Conservation (phyloP, 2,329 filamentous ascomycete genomes). For the Colletotrichum simmondsii region DNA sequence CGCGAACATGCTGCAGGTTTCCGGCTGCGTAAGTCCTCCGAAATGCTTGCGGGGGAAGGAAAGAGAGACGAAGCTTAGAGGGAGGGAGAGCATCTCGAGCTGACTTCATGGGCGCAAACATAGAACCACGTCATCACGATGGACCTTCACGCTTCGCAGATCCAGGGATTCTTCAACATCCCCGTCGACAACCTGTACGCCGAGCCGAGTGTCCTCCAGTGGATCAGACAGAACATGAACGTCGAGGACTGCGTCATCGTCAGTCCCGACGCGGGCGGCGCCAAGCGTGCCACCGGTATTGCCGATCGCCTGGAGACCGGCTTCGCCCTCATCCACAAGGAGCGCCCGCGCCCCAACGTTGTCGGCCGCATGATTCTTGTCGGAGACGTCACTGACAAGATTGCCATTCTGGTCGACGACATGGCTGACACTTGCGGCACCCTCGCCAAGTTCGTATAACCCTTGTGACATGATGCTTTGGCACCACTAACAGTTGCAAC, state of each 20-base stretch:
- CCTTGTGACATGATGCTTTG: not conserved
- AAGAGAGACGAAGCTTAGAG: not conserved
- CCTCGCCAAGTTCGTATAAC: conserved; percentile 78
- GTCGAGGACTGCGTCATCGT: conserved; percentile 86
- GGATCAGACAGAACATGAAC: conserved; percentile 82
- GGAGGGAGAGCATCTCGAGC: not conserved
- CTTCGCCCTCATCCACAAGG: conserved; percentile 92
- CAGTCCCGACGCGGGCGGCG: conserved; percentile 86
- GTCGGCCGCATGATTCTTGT: conserved; percentile 95
- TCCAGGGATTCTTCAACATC: conserved; percentile 88
- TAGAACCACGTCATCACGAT: conserved; percentile 75
- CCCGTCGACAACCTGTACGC: conserved; percentile 80
- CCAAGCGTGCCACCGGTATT: conserved; percentile 87
- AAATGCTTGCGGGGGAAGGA: not conserved
- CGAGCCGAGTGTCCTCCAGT: conserved; percentile 84
- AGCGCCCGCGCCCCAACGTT: conserved; percentile 72
- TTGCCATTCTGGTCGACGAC: conserved; percentile 96
- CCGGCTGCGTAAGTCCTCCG: conserved; percentile 66
- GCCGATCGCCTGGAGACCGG: conserved; percentile 85
- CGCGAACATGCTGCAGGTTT: conserved; percentile 91
- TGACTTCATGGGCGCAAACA: not conserved
- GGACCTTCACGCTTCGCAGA: conserved; percentile 88
- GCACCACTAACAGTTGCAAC: not conserved
- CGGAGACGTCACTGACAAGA: conserved; percentile 89
- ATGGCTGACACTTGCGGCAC: conserved; percentile 98